Conservation (phyloP, 768 basidiomycete species). For the Hygrocybe coccinea region DNA sequence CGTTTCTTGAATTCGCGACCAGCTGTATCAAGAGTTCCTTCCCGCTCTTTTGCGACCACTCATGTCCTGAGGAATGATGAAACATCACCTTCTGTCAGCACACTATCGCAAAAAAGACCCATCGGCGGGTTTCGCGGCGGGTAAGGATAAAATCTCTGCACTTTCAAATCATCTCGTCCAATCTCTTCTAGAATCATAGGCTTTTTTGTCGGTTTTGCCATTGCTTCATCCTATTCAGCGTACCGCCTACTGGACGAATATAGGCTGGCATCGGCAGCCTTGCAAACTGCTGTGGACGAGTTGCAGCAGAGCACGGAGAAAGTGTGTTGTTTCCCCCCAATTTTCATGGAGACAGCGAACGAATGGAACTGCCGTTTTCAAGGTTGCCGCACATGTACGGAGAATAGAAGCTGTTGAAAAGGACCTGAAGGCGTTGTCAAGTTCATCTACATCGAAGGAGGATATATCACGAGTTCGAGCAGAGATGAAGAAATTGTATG, state of each 20-base stretch:
- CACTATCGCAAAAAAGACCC: conserved; percentile 62
- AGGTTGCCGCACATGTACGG: conserved; percentile 81
- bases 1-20: neutral
- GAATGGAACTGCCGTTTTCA: neutral
- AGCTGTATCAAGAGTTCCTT: conserved; percentile 3
- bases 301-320: conserved; percentile 79
- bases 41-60: conserved; percentile 44
- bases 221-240: conserved; percentile 81
- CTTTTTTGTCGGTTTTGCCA: conserved; percentile 84
- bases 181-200: conserved; percentile 59
- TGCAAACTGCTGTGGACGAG: conserved; percentile 85
- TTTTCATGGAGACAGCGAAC: neutral
- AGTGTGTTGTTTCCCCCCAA: conserved; percentile 32
- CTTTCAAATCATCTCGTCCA: conserved; percentile 5
- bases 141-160: conserved; percentile 26
- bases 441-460: conserved; percentile 67
- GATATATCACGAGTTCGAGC: conserved; percentile 70
- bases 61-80: conserved; percentile 40
- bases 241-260: conserved; percentile 90
- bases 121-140: conserved; percentile 70
- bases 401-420: conserved; percentile 87
- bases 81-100: conserved; percentile 41
- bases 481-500: conserved; percentile 85
- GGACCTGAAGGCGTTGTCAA: conserved; percentile 71
- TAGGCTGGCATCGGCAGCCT: conserved; percentile 77